phyloP scores from a whole-genome alignment of 495 filamentous ascomycete genomes.

The Durotheca rogersii region DNA sequence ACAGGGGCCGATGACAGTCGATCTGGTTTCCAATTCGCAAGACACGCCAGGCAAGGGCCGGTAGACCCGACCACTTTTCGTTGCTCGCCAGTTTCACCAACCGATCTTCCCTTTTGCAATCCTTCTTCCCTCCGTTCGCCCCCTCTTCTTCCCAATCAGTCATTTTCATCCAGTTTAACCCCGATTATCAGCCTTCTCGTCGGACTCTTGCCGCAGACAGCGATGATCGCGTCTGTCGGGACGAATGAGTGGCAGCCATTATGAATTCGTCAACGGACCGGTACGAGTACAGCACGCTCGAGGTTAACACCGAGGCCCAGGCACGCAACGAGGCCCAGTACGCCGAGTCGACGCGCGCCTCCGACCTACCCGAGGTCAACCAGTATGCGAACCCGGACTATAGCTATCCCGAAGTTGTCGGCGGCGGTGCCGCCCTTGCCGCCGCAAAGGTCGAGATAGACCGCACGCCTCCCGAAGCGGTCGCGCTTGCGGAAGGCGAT shows the following conservation, averaged over 20 bases:
- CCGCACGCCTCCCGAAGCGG: slow-evolving; percentile 18
- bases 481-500: slow-evolving; percentile 2
- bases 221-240: slow-evolving; percentile 5
- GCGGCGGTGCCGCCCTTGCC: neutral
- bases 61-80: slow-evolving; percentile 14
- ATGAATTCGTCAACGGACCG: slow-evolving; percentile 28
- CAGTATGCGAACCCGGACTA: slow-evolving; percentile 17
- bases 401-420: slow-evolving; percentile 24
- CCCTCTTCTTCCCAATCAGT: neutral
- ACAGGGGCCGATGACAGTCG: slow-evolving; percentile 1
- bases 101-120: slow-evolving; percentile 9
- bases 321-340: slow-evolving; percentile 13
- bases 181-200: too few species aligned
- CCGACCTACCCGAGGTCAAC: slow-evolving; percentile 20
- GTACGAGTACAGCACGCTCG: slow-evolving; percentile 32
- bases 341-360: slow-evolving; percentile 5
- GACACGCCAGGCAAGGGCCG: slow-evolving; percentile 17
- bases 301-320: slow-evolving; percentile 26
- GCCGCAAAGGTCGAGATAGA: slow-evolving; percentile 7
- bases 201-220: too few species aligned
- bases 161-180: too few species aligned
- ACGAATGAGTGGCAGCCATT: neutral
- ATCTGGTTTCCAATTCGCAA: slow-evolving; percentile 16
- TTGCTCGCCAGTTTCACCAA: slow-evolving; percentile 13
- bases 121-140: neutral